phyloP scores from a whole-genome alignment of 2,329 filamentous ascomycete species.

The Trichoderma polysporum region DNA sequence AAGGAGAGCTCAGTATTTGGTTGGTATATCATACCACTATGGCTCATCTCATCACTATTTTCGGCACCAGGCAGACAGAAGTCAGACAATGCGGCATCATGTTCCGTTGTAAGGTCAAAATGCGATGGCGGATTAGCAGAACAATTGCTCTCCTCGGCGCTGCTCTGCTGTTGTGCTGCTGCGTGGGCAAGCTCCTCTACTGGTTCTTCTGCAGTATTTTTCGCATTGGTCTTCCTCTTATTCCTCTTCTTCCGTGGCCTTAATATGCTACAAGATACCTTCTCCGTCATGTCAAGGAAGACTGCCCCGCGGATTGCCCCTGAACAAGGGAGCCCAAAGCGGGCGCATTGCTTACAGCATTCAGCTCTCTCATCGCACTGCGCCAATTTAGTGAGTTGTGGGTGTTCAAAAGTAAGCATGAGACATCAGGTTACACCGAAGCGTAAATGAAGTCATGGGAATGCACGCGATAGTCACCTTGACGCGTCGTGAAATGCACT shows the following conservation, averaged over 20 bases:
- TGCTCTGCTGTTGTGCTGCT: not conserved
- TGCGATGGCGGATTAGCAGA: not conserved
- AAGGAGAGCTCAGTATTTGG: too few species aligned
- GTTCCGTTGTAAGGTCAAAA: not conserved
- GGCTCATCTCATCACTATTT: not conserved
- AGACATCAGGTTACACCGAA: not conserved
- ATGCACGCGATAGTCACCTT: not conserved
- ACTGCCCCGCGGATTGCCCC: slow-evolving; percentile 8
- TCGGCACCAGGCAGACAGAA: not conserved
- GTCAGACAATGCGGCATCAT: not conserved
- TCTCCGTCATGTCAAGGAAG: slow-evolving; percentile 16
- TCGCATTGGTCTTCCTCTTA: not conserved
- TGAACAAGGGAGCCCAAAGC: not conserved
- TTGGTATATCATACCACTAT: too few species aligned
- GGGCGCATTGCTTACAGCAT: slow-evolving; percentile 11
- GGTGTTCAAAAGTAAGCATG: not conserved
- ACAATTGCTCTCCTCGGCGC: not conserved
- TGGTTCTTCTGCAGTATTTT: not conserved
- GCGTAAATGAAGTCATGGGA: not conserved
- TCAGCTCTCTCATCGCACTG: slow-evolving; percentile 13
- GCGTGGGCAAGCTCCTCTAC: not conserved
- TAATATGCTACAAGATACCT: not conserved
- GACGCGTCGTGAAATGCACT: slow-evolving; percentile 9
- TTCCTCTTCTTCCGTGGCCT: not conserved
- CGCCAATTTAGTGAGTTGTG: not conserved